Conservation (phyloP, 768 basidiomycete species). For the Chalciporus pseudorubinellus region DNA sequence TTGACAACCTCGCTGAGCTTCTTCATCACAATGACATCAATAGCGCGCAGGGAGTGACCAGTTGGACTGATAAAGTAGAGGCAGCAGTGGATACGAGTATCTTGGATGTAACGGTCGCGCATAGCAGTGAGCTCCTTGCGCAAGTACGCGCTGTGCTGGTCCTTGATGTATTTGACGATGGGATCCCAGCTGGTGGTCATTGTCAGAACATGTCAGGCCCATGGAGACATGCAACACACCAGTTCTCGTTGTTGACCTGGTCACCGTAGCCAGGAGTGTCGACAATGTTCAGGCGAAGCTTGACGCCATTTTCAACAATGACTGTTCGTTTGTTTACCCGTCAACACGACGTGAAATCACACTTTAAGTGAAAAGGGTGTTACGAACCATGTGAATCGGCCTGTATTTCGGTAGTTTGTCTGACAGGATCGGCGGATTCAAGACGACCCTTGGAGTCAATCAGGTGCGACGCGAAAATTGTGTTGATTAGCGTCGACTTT, state of each 20-base stretch:
- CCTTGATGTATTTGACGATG: slow-evolving; percentile 98
- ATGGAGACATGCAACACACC: slow-evolving; percentile 48
- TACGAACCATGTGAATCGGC: slow-evolving; percentile 86
- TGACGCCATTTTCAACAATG: slow-evolving; percentile 94
- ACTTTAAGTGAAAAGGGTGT: background rate
- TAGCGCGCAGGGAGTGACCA: slow-evolving; percentile 93
- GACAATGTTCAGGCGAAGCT: slow-evolving; percentile 93
- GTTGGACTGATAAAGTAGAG: slow-evolving; percentile 99
- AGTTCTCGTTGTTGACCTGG: slow-evolving; percentile 98
- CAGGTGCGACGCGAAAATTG: slow-evolving; percentile 97
- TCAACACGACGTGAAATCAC: slow-evolving; percentile 9
- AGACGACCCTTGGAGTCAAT: slow-evolving; percentile 96
- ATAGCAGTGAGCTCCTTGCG: slow-evolving; percentile 98
- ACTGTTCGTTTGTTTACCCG: slow-evolving; percentile 45
- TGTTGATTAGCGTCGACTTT: slow-evolving; percentile 98
- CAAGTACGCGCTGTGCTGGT: slow-evolving; percentile 97
- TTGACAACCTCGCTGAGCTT: slow-evolving; percentile 99
- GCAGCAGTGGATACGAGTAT: slow-evolving; percentile 98
- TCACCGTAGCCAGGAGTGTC: slow-evolving; percentile 99
- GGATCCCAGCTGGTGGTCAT: slow-evolving; percentile 83
- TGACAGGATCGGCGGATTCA: slow-evolving; percentile 81
- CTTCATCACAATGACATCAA: slow-evolving; percentile 99
- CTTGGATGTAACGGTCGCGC: slow-evolving; percentile 97
- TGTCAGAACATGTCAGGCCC: slow-evolving; percentile 2
- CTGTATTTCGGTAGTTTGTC: slow-evolving; percentile 97